These are phyloP conservation scores for Kwoniella shandongensis DNA, from an alignment of 768 basidiomycete genomes.

Conservation along the genomic window DNA sequence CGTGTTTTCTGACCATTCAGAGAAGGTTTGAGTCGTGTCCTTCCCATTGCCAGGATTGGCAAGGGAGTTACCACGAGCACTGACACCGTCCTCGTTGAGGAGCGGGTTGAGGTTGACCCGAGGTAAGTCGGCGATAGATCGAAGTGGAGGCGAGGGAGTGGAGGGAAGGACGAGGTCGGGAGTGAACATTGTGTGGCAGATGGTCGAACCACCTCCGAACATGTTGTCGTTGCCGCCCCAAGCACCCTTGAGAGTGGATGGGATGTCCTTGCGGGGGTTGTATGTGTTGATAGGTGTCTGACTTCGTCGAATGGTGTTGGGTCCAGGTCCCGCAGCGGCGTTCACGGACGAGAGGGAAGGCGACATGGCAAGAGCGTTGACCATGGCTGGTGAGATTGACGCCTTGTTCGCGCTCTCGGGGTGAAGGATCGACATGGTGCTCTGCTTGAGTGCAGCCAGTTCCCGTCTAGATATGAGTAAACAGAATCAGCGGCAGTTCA, in stretches of 20 bases:
- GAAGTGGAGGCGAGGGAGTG: constrained; percentile 20
- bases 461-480: constrained; percentile 46
- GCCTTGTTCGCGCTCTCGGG: constrained; percentile 34
- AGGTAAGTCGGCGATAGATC: constrained; percentile 52
- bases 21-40: constrained; percentile 59
- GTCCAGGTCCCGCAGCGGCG: constrained; percentile 26
- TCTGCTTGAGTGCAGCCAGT: constrained; percentile 54
- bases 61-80: constrained; percentile 32
- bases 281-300: constrained; percentile 29
- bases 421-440: constrained; percentile 45
- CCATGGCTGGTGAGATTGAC: constrained; percentile 28
- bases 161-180: constrained; percentile 62
- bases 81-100: constrained; percentile 57
- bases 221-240: constrained; percentile 64
- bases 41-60: constrained; percentile 52
- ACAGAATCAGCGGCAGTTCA: neutral
- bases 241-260: constrained; percentile 58
- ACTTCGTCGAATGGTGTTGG: constrained; percentile 28
- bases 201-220: constrained; percentile 64
- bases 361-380: constrained; percentile 30
- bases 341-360: constrained; percentile 19
- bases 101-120: constrained; percentile 80
- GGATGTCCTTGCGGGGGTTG: constrained; percentile 55
- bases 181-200: constrained; percentile 78
- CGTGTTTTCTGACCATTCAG: constrained; percentile 74